Conservation (phyloP, 2,329 filamentous ascomycete species). For the Hypoxylon sp. region DNA sequence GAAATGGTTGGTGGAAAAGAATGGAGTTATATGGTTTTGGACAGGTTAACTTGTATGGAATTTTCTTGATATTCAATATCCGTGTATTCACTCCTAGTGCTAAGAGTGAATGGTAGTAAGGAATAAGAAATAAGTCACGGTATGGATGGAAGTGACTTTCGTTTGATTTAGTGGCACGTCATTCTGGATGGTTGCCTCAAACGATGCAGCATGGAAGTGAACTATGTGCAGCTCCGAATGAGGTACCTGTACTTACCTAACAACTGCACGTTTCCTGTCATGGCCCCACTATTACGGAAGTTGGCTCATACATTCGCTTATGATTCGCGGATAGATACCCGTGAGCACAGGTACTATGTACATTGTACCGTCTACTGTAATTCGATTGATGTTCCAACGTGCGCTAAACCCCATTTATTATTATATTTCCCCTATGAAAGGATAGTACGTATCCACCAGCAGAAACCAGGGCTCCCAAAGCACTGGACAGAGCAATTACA, state of each 20-base stretch:
- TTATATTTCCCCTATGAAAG: slow-evolving; percentile 11
- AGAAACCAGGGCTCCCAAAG: slow-evolving; percentile 28
- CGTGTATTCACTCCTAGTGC: too few relatives aligned
- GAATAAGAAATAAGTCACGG: neutral
- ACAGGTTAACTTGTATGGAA: neutral
- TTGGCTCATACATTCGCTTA: slow-evolving; percentile 11
- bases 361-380: slow-evolving; percentile 2
- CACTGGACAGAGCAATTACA: slow-evolving; percentile 22
- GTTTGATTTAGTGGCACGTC: slow-evolving; percentile 34
- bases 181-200: slow-evolving; percentile 37
- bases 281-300: too few relatives aligned
- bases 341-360: neutral
- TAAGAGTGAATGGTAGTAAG: too few relatives aligned
- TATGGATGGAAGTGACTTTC: too few relatives aligned
- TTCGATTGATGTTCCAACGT: neutral
- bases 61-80: slow-evolving; percentile 5
- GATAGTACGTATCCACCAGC: slow-evolving; percentile 2
- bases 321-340: slow-evolving; percentile 2
- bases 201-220: neutral
- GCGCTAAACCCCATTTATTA: slow-evolving; percentile 2
- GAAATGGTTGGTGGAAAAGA: slow-evolving; percentile 25
- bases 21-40: slow-evolving; percentile 11
- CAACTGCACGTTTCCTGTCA: too few relatives aligned
- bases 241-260: too few relatives aligned
- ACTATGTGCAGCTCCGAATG: too few relatives aligned